Evolutionary conservation across 352 stramenopile species (phyloP).

Genomic region (Phytopythium vexans): DNA sequence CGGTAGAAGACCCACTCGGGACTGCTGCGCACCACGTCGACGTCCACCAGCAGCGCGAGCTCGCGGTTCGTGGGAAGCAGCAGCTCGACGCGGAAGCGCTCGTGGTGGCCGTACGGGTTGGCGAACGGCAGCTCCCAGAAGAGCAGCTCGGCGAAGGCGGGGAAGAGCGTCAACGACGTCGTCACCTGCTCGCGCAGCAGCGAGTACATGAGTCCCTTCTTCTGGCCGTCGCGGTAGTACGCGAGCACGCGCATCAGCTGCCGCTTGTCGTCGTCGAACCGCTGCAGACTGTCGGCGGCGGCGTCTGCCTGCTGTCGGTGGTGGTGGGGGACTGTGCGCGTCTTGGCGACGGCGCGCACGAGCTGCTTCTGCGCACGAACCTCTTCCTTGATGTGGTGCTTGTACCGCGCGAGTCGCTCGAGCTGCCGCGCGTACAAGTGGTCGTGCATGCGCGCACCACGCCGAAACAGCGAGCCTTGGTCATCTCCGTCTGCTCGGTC

Average conservation of each 20-base stretch:
- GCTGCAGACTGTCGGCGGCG: conserved; percentile 24
- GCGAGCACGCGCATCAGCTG: conserved; percentile 87
- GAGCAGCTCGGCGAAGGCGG: conserved; percentile 67
- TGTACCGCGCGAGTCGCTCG: conserved; percentile 64
- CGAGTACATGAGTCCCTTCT: conserved; percentile 91
- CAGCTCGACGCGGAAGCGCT: conserved; percentile 89
- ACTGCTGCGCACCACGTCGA: conserved; percentile 77
- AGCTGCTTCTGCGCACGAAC: conserved; percentile 55
- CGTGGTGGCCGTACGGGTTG: conserved; percentile 91
- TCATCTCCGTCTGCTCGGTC: conserved; percentile 29
- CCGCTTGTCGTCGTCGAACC: conserved; percentile 71
- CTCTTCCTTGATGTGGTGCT: conserved; percentile 48
- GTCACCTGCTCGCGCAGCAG: conserved; percentile 89
- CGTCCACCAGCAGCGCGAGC: conserved; percentile 30
- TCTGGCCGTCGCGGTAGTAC: conserved; percentile 93
- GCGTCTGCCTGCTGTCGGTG: conserved; percentile 15
- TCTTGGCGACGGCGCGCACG: conserved; percentile 43
- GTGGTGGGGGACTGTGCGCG: conserved; percentile 18
- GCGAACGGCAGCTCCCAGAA: conserved; percentile 89
- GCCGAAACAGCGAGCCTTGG: conserved; percentile 6
- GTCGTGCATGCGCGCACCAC: conserved; percentile 55
- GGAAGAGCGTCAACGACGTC: conserved; percentile 76
- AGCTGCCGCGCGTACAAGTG: conserved; percentile 80
- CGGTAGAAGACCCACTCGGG: conserved; percentile 87
- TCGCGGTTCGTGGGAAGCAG: conserved; percentile 31